Evolutionary conservation across 169 alveolate species (phyloP).

Genomic region (Theileria luwenshuni): DNA sequence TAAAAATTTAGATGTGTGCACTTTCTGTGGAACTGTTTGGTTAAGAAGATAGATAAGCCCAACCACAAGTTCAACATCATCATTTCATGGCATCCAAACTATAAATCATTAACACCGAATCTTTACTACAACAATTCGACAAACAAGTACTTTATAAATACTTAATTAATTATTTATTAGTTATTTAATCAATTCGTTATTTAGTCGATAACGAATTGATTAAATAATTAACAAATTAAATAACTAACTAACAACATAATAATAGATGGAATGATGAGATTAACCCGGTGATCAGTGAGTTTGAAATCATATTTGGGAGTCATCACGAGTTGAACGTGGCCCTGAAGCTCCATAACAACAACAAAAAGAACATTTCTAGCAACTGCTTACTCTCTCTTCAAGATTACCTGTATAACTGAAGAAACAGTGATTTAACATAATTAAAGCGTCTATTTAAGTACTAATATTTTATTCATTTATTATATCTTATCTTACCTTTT

Average conservation of each 20-base stretch:
- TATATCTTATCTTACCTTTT: no score
- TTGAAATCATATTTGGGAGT: constrained; percentile 36
- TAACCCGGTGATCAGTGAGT: constrained; percentile 25
- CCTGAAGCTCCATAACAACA: constrained; percentile 11
- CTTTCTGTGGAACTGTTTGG: constrained; percentile 58
- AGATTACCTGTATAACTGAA: constrained; percentile 22
- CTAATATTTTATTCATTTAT: no score
- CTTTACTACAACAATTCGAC: background rate
- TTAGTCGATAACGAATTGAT: background rate
- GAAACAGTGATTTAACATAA: background rate
- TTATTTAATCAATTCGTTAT: no score
- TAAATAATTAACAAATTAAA: background rate
- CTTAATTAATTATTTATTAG: background rate
- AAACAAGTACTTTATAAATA: background rate
- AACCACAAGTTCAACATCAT: constrained; percentile 17
- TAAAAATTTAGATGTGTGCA: constrained; percentile 37
- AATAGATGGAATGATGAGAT: constrained; percentile 19
- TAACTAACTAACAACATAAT: no score
- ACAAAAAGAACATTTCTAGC: constrained; percentile 9
- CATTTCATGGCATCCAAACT: constrained; percentile 53
- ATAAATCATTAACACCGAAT: constrained; percentile 20
- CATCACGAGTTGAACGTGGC: constrained; percentile 24
- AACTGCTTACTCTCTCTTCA: constrained; percentile 21
- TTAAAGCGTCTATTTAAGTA: no score
- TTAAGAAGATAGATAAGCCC: constrained; percentile 16